phyloP scores from a whole-genome alignment of 495 filamentous ascomycete genomes.

The Neurospora terricola region DNA sequence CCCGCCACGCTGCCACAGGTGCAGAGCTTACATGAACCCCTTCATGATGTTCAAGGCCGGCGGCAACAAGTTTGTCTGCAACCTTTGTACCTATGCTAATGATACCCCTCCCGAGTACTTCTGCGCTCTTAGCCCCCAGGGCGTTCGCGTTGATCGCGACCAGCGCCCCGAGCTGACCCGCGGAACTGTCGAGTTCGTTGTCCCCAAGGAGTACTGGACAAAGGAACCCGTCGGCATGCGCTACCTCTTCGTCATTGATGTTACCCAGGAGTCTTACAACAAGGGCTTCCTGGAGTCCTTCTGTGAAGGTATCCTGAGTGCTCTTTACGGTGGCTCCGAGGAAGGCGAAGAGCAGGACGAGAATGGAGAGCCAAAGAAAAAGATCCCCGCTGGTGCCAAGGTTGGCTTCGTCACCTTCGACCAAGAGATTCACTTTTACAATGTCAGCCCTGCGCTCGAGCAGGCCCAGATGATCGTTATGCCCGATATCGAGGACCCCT shows the following conservation, averaged over 20 bases:
- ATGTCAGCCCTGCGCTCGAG: slow-evolving; percentile 69
- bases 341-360: slow-evolving; percentile 40
- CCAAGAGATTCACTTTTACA: slow-evolving; percentile 95
- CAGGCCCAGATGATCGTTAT: slow-evolving; percentile 98
- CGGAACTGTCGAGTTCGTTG: slow-evolving; percentile 90
- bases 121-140: slow-evolving; percentile 77
- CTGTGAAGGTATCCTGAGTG: slow-evolving; percentile 76
- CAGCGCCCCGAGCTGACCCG: slow-evolving; percentile 82
- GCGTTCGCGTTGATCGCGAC: slow-evolving; percentile 76
- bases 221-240: slow-evolving; percentile 83
- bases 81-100: slow-evolving; percentile 96
- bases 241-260: slow-evolving; percentile 88
- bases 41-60: slow-evolving; percentile 96
- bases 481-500: slow-evolving; percentile 95
- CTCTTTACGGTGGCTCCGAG: slow-evolving; percentile 63
- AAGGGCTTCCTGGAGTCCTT: slow-evolving; percentile 85
- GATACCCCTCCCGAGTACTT: slow-evolving; percentile 92
- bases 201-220: slow-evolving; percentile 97
- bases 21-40: slow-evolving; percentile 94
- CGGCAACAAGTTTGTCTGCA: slow-evolving; percentile 94
- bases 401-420: slow-evolving; percentile 95
- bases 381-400: slow-evolving; percentile 68
- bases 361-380: slow-evolving; percentile 47
- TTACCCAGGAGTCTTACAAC: slow-evolving; percentile 78
- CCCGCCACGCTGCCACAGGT: slow-evolving; percentile 86